Percentiles rank a stretch among this genome's conserved stretches.
Evolutionary conservation across 2,329 filamentous ascomycete genomes (phyloP).

Genomic region (Fusarium sp.): DNA sequence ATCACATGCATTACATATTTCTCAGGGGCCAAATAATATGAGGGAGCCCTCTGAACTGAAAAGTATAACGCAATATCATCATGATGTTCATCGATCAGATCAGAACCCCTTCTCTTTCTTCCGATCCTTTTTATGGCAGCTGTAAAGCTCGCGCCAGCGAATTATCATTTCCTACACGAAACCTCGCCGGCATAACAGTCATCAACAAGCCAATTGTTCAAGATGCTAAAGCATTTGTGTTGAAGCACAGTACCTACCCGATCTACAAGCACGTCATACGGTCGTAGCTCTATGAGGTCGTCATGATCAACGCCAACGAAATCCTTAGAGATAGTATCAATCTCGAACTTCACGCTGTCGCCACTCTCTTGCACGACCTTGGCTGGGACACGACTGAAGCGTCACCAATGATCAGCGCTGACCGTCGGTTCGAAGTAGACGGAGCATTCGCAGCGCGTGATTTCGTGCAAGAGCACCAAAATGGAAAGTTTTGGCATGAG

Average conservation of each 20-base stretch:
- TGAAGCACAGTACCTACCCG: not conserved
- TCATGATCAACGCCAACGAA: constrained; percentile 8
- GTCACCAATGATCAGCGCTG: constrained; percentile 1
- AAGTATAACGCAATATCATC: accelerated
- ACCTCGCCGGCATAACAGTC: not conserved
- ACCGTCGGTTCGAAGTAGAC: constrained; percentile 13
- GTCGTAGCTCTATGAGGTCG: constrained; percentile 6
- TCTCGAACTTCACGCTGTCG: constrained; percentile 10
- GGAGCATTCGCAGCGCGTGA: constrained; percentile 7
- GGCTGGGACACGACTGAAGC: constrained; percentile 15
- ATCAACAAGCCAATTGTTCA: constrained; percentile 11
- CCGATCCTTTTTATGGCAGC: accelerated
- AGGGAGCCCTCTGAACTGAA: accelerated
- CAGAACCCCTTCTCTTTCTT: accelerated
- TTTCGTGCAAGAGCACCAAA: not conserved
- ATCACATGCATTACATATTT: not conserved
- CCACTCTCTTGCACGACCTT: constrained; percentile 16
- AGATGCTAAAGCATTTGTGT: not conserved
- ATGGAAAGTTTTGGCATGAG: constrained; percentile 9
- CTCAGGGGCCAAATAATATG: accelerated
- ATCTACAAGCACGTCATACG: constrained; percentile 27
- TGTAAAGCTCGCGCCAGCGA: not conserved
- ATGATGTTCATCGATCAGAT: not conserved
- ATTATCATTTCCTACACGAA: not conserved
- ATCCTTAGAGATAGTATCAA: not conserved